Base-by-base conservation (phyloP, 2,329 filamentous ascomycete genomes). In the Alternaria novae-zelandiae region DNA sequence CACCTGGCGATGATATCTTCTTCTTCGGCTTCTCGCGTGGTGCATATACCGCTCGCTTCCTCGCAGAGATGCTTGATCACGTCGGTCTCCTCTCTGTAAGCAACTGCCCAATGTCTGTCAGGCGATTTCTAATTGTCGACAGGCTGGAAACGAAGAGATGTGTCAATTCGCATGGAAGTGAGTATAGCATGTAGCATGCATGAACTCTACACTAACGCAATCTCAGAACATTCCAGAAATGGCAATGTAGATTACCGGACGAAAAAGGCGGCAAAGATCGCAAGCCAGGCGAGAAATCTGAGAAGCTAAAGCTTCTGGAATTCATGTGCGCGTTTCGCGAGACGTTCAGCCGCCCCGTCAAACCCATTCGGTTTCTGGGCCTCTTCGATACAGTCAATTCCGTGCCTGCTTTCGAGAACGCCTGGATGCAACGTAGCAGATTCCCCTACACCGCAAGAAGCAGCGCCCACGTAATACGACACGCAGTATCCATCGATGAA, bases 371-470 rank as follows among this genome's bases (percentile, higher is more conserved):
- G 2, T 94, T 95, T 69, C 83, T 96, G 2, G 92, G 92, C 0
- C 84, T 96, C 0, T 96, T 95, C 66, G 92, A 95, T 70, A 94
- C 91, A 0, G 92, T 95, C 66, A 94, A 94, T 72, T 92, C 89
- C 13, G 91, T 94, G 0, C 91, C 91, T 1, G 85, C 87, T 4
- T 96, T 96, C 63, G 92, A 96, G 78, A 87, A 83, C 49, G 85
- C 83, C 3, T 92, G 89, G 87, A 94, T 95, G 90, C 87, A 92
- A 73, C 87, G 92, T 41, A 92, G 67, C 61, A 93, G 90, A 74
- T 93, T 93, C 45, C 91, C 91, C 0, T 91, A 91, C 73, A 86
- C 85, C 0, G 85, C 86, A 20, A 82, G 83, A 59, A 86, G 83
- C 67, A 84, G 85, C 4, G 86, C 86, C 5, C 83, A 80, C 54